Conservation (phyloP, 2,329 filamentous ascomycete species). For the Neonectria punicea region DNA sequence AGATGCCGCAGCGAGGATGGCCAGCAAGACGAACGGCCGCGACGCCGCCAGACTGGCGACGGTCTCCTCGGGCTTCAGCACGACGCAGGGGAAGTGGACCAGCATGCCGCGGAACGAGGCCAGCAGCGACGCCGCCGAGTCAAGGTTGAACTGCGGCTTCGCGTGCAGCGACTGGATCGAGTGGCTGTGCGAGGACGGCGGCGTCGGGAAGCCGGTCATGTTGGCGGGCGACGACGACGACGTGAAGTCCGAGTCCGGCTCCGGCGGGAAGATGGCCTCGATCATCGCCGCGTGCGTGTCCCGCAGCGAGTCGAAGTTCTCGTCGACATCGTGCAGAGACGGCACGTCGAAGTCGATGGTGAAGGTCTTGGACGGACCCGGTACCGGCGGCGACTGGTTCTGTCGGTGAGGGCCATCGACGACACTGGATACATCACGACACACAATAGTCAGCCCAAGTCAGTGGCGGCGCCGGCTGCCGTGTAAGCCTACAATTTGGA, state of each 20-base stretch:
- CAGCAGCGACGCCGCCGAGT: conserved; percentile 61
- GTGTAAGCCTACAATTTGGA: conserved; percentile 53
- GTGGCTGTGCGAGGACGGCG: conserved; percentile 45
- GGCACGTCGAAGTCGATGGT: conserved; percentile 63
- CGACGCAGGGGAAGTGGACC: conserved; percentile 56
- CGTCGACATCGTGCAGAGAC: conserved; percentile 49
- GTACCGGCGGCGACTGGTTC: conserved; percentile 42
- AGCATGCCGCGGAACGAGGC: conserved; percentile 57
- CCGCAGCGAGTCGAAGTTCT: conserved; percentile 55
- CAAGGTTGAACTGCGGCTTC: conserved; percentile 65
- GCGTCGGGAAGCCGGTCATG: conserved; percentile 39
- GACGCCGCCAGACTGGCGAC: conserved; percentile 57
- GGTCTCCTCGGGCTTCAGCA: conserved; percentile 52
- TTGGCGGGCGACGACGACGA: conserved; percentile 30
- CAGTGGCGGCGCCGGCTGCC: not conserved
- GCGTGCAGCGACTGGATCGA: conserved; percentile 54
- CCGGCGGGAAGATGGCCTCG: conserved; percentile 51
- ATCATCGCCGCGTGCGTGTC: conserved; percentile 56
- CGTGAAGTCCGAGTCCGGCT: conserved; percentile 35
- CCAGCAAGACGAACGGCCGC: conserved; percentile 64
- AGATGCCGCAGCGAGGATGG: conserved; percentile 63
- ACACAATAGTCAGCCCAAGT: not conserved
- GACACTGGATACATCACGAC: conserved; percentile 28
- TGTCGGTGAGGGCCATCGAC: conserved; percentile 36
- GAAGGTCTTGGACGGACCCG: conserved; percentile 61